Evolutionary conservation across 805 yeast species (phyloP), one percentile per base, ranked within the genome.

Genomic region (Metschnikowia hibisci): DNA sequence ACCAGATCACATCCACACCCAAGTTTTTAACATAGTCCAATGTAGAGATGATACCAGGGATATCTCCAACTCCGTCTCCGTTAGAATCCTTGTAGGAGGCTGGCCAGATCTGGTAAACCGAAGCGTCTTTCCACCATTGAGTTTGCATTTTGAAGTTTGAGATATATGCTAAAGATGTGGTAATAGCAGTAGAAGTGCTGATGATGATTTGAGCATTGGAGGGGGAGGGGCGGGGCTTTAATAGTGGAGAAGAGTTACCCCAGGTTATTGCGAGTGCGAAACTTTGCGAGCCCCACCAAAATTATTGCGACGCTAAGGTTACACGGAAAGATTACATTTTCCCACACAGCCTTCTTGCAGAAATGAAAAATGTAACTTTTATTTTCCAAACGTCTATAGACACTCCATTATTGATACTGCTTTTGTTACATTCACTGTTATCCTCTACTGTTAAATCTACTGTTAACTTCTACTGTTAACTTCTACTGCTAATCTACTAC

Each of bases 81-180:
- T 78, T 75, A 33, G 79, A 70, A 60, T 78, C 84, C 51, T 77
- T 74, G 64, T 68, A 78, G 26, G 80, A 73, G 25, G 82, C 81
- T 9, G 82, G 82, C 73, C 80, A 78, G 50, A 78, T 72, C 58
- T 78, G 84, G 58, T 78, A 78, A 14, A 78, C 68, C 13, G 73
- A 58, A 38, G 78, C 75, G 53, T 76, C 75, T 60, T 77, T 76
- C 82, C 82, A 78, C 84, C 81, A 71, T 37, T 37, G 40, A 37
- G 40, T 29, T 37, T 37, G 40, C 40, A 37, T 37, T 28, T 16
- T 10, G 33, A 28, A 33, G 8, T 35, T 12, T 12, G 25, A 12
- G 25, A 13, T 2, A 6, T 27, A 13, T 3, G 30, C 4, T 27
- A n/a, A n/a, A n/a, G 30, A 27, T 27, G 30, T 27, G 7, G 30